A percentile compares a stretch with the other conserved stretches of the same genome.
Conservation (phyloP, 805 yeast species). For the Kuraishia capsulata region DNA sequence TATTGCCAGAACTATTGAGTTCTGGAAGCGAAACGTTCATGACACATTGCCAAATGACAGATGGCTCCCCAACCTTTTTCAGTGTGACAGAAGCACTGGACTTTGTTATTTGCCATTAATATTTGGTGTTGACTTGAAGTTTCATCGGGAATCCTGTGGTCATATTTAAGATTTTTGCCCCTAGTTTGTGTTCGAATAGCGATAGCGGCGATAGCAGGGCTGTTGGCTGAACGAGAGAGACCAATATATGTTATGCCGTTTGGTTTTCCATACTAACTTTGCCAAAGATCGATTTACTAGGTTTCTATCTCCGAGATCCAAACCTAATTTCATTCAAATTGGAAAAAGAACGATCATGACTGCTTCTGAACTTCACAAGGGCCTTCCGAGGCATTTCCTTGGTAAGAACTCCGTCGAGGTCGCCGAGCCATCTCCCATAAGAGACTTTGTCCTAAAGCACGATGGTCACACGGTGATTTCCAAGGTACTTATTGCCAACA, state of each 20-base stretch:
- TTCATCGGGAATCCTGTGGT: too few species aligned
- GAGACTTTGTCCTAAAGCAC: conserved; percentile 74
- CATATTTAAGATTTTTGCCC: too few species aligned
- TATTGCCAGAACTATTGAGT: too few species aligned
- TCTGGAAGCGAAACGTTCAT: too few species aligned
- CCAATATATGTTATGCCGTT: not conserved
- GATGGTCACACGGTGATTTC: conserved; percentile 95
- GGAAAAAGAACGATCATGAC: conserved; percentile 1
- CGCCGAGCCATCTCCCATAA: conserved; percentile 72
- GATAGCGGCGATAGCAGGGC: not conserved
- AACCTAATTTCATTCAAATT: not conserved
- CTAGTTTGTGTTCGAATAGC: too few species aligned
- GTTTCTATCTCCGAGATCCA: not conserved
- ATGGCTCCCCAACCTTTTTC: too few species aligned
- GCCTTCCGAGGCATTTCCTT: conserved; percentile 63
- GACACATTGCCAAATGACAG: too few species aligned
- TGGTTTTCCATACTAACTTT: not conserved
- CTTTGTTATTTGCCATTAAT: too few species aligned
- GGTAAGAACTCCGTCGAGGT: conserved; percentile 72
- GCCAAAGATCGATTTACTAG: not conserved
- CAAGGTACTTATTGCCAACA: conserved; percentile 87
- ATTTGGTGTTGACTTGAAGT: too few species aligned
- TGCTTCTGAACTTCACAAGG: conserved; percentile 10
- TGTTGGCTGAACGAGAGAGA: not conserved
- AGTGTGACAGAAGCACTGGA: too few species aligned